Base-by-base conservation (phyloP, 352 stramenopile genomes). In the Labyrinthula sp. region DNA sequence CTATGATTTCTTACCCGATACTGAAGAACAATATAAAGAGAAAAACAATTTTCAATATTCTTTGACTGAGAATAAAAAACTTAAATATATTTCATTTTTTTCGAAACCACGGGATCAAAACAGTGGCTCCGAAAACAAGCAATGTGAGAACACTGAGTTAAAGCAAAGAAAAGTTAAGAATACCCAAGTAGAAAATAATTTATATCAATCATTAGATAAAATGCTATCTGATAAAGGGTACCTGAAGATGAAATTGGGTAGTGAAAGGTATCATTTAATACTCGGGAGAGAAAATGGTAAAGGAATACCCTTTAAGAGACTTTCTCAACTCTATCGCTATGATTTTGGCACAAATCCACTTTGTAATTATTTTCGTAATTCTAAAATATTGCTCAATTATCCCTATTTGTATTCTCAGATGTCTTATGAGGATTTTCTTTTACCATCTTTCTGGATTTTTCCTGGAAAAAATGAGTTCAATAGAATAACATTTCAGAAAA, bases 291-390 rank as follows among this genome's bases (percentile, higher is more conserved):
- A 15, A 0, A 17, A 35, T 28, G 43, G 43, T 20, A 21, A 31
- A 1, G 43, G 43, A 7, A 52, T 52, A 17, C 43, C 43, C 3
- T 52, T 52, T 35, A 52, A 52, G 43, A 31, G 43, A 17, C 47
- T 52, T 35, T 31, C 43, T 22, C 43, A 52, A 29, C 43, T 52
- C 4, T 52, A 45, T 35, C 40, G 43, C 24, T 52, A 35, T 31
- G 43, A 52, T 28, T 52, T 45, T 18, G 43, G 43, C 12, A 52
- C 47, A 22, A 33, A 20, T 10, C 43, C 43, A 20, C 43, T 45
- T 35, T 52, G 43, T 22, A 52, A 52, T 35, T 52, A 50, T 33
- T 52, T 52, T 17, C 43, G 43, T n/a, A n/a, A n/a, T n/a, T n/a
- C n/a, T n/a, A n/a, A n/a, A n/a, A n/a, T n/a, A n/a, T n/a, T n/a